Evolutionary conservation across 2,329 filamentous ascomycete species (phyloP).

Genomic region (Epichloe aotearoae): DNA sequence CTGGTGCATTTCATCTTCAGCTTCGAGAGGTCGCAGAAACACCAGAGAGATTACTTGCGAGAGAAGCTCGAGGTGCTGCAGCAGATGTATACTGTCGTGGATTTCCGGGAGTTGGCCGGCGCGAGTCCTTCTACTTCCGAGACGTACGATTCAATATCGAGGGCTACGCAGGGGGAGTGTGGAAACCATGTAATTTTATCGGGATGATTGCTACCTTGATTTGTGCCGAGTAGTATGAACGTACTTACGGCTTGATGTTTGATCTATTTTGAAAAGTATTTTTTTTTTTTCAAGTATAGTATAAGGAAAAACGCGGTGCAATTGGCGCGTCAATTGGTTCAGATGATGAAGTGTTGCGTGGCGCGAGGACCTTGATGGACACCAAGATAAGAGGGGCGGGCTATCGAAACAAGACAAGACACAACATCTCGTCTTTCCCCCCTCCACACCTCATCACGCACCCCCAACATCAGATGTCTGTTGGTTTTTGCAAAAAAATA

Average conservation of each 20-base stretch:
- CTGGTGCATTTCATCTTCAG: constrained; percentile 36
- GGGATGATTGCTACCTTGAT: too few relatives aligned
- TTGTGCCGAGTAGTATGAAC: too few relatives aligned
- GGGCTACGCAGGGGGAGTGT: background rate
- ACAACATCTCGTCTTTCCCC: background rate
- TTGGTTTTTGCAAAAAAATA: background rate
- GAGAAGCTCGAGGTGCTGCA: constrained; percentile 25
- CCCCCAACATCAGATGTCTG: background rate
- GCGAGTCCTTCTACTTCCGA: constrained; percentile 10
- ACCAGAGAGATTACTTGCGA: constrained; percentile 27
- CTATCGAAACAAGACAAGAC: too few relatives aligned
- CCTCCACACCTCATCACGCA: background rate
- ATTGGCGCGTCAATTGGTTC: background rate
- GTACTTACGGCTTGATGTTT: too few relatives aligned
- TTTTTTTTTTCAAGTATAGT: too few relatives aligned
- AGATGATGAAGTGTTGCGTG: background rate
- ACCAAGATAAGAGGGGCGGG: background rate
- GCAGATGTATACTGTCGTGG: constrained; percentile 17
- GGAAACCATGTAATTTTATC: background rate
- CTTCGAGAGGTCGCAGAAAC: constrained; percentile 32
- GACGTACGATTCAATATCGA: constrained; percentile 4
- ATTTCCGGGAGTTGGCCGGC: constrained; percentile 14
- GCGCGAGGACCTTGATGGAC: background rate
- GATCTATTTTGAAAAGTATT: too few relatives aligned
- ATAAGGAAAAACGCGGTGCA: too few relatives aligned